A percentile compares a stretch with the other conserved stretches of the same genome.
These are phyloP conservation scores for Amanita polypyramis DNA, from an alignment of 768 basidiomycete species.

Conservation along the genomic window DNA sequence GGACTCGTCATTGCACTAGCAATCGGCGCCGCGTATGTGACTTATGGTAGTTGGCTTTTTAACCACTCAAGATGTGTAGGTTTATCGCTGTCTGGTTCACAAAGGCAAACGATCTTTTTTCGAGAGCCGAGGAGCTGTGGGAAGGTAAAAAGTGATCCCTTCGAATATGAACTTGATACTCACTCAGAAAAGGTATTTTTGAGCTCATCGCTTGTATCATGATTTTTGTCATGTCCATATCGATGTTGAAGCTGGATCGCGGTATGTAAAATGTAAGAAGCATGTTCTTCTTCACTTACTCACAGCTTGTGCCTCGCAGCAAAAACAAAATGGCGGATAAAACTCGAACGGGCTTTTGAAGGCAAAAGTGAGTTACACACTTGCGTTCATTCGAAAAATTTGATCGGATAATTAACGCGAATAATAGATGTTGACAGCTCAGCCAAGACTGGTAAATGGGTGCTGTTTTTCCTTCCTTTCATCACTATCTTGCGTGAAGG, in stretches of 20 bases:
- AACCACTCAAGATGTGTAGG: slow-evolving; percentile 13
- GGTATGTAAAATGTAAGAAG: slow-evolving; percentile 17
- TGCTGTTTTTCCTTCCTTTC: slow-evolving; percentile 80
- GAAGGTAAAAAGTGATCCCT: slow-evolving; percentile 50
- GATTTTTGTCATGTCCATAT: slow-evolving; percentile 89
- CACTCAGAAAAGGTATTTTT: slow-evolving; percentile 44
- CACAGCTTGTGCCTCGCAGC: slow-evolving; percentile 26
- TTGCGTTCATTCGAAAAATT: not conserved
- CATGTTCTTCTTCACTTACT: not conserved
- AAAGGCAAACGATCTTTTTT: slow-evolving; percentile 75
- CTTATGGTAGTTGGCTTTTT: not conserved
- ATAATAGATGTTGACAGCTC: slow-evolving; percentile 33
- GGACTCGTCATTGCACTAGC: slow-evolving; percentile 75
- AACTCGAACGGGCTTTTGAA: slow-evolving; percentile 72
- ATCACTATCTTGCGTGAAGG: slow-evolving; percentile 94
- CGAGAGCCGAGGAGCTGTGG: slow-evolving; percentile 81
- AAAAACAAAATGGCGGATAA: slow-evolving; percentile 89
- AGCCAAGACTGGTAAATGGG: slow-evolving; percentile 64
- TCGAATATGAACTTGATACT: not conserved
- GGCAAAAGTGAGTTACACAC: slow-evolving; percentile 34
- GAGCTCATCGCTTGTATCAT: slow-evolving; percentile 62
- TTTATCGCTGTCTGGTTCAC: slow-evolving; percentile 97
- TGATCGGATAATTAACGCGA: not conserved
- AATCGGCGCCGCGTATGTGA: slow-evolving; percentile 69
- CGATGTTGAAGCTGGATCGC: slow-evolving; percentile 92